Evolutionary conservation across 148 eudicot genomes (phyloP).

Genomic region (Silene latifolia): DNA sequence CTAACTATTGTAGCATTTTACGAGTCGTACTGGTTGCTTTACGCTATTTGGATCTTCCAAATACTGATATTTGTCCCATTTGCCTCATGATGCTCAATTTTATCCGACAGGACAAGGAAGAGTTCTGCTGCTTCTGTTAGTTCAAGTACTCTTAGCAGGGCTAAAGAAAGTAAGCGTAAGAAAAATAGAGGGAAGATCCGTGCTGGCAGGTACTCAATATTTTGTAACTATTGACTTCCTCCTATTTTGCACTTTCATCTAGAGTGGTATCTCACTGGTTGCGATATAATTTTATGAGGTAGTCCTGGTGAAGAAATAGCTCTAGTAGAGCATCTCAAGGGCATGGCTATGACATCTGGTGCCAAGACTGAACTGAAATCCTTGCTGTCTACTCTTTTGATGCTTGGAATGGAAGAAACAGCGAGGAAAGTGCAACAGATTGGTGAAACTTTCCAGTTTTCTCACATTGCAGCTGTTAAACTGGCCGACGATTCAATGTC

Average conservation of each 20-base stretch:
- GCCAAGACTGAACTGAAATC: constrained; percentile 77
- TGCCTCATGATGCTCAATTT: constrained; percentile 11
- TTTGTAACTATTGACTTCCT: constrained; percentile 2
- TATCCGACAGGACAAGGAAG: constrained; percentile 56
- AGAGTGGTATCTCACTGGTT: not conserved
- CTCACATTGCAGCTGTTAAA: constrained; percentile 81
- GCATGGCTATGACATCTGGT: constrained; percentile 65
- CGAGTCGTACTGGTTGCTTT: constrained; percentile 1
- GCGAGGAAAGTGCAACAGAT: constrained; percentile 69
- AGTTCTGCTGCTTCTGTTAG: constrained; percentile 63
- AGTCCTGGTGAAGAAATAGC: constrained; percentile 96
- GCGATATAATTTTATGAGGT: constrained; percentile 15
- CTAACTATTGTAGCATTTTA: not conserved
- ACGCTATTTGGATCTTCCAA: not conserved
- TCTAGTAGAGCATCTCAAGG: constrained; percentile 85
- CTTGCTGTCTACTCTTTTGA: constrained; percentile 58
- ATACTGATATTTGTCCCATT: not conserved
- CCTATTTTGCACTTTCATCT: constrained; percentile 8
- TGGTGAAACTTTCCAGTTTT: constrained; percentile 60
- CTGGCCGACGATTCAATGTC: constrained; percentile 64
- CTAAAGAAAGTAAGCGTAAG: constrained; percentile 62
- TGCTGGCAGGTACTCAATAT: constrained; percentile 78
- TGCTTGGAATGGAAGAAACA: constrained; percentile 72
- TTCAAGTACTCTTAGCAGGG: constrained; percentile 57
- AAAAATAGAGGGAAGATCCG: constrained; percentile 86